A percentile compares a stretch with the other conserved stretches of the same genome.
Evolutionary conservation across 768 basidiomycete species (phyloP).

Genomic region (Xerocomus potaroensis): DNA sequence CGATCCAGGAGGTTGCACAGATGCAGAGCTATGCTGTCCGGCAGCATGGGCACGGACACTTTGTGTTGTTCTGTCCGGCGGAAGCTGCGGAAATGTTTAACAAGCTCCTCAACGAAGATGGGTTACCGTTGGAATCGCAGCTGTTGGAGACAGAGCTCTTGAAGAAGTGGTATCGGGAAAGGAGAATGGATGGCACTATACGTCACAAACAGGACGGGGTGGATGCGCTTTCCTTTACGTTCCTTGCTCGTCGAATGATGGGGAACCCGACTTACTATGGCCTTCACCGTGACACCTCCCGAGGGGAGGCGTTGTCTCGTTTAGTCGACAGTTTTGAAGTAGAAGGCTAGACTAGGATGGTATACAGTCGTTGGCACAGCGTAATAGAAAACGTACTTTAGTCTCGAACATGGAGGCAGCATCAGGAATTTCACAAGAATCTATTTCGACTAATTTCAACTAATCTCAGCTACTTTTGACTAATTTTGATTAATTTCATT

Average conservation of each 20-base stretch:
- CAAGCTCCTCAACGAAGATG: slow-evolving; percentile 76
- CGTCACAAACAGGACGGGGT: slow-evolving; percentile 61
- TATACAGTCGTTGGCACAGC: too few species aligned
- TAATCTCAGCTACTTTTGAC: too few species aligned
- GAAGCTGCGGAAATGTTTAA: slow-evolving; percentile 79
- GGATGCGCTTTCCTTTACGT: slow-evolving; percentile 78
- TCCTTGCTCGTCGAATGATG: slow-evolving; percentile 62
- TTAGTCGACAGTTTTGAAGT: slow-evolving; percentile 57
- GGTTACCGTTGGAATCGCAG: slow-evolving; percentile 84
- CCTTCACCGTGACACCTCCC: slow-evolving; percentile 34
- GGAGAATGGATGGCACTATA: slow-evolving; percentile 37
- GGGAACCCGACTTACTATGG: slow-evolving; percentile 89
- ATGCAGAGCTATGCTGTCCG: slow-evolving; percentile 90
- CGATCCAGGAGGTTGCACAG: slow-evolving; percentile 72
- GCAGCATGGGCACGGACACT: slow-evolving; percentile 56
- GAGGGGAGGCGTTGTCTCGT: slow-evolving; percentile 60
- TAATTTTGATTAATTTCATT: too few species aligned
- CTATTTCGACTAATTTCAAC: too few species aligned
- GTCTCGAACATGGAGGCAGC: too few species aligned
- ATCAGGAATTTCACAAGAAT: too few species aligned
- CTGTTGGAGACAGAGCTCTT: slow-evolving; percentile 52
- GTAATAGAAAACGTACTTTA: too few species aligned
- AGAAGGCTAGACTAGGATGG: too few species aligned
- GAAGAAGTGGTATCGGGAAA: slow-evolving; percentile 42
- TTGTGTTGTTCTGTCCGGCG: slow-evolving; percentile 85